phyloP scores from a whole-genome alignment of 2,329 filamentous ascomycete species.

The Leptographium procerum region DNA sequence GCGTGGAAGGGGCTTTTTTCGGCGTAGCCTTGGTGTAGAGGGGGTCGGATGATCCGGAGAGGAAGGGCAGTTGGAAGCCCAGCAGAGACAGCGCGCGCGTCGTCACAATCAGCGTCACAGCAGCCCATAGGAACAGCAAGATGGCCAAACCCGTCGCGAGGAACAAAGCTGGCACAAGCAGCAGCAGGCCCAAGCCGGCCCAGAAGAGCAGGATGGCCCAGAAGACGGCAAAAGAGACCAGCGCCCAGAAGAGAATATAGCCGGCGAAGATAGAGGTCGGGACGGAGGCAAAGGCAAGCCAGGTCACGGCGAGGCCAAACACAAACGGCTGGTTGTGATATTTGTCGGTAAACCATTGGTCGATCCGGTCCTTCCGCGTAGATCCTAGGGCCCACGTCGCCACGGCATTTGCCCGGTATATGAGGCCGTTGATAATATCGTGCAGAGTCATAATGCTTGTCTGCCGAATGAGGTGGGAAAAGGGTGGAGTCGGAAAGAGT shows the following conservation, averaged over 20 bases:
- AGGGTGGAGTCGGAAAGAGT: not conserved
- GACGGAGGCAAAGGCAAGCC: not conserved
- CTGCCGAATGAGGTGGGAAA: not conserved
- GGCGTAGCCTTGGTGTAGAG: not conserved
- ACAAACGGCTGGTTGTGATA: not conserved
- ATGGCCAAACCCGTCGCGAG: constrained; percentile 7
- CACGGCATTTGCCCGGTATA: not conserved
- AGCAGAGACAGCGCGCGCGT: constrained; percentile 1
- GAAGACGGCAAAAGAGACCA: constrained; percentile 9
- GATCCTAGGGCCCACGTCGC: not conserved
- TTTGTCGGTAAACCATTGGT: not conserved
- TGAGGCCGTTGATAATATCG: not conserved
- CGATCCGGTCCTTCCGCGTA: not conserved
- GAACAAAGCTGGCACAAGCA: constrained; percentile 10
- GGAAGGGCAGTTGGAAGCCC: not conserved
- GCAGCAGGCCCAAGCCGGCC: constrained; percentile 9
- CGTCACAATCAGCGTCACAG: not conserved
- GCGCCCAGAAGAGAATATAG: constrained; percentile 9
- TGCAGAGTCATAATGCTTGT: not conserved
- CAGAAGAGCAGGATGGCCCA: constrained; percentile 11
- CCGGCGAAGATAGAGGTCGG: constrained; percentile 2
- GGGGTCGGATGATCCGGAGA: not conserved
- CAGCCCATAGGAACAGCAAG: constrained; percentile 8
- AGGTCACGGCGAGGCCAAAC: not conserved
- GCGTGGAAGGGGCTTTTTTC: too few relatives aligned